phyloP scores from a whole-genome alignment of 129 eudicot species.

The carrot (Daucus carota) region DNA sequence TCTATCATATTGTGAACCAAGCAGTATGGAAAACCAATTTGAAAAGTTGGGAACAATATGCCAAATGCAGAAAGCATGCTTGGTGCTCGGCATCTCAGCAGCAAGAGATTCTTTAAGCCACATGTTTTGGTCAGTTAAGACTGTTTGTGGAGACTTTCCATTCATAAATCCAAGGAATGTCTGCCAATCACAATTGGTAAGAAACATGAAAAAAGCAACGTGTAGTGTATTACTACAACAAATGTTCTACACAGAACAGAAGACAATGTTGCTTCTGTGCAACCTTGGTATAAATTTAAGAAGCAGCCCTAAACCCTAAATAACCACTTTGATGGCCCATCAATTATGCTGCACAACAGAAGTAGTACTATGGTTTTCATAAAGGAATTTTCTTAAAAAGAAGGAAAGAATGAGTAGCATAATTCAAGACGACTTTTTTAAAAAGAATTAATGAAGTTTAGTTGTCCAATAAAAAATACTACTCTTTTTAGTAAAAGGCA shows the following conservation, averaged over 20 bases:
- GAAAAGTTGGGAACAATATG: constrained; percentile 65
- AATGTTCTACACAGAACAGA: neutral
- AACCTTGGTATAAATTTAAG: neutral
- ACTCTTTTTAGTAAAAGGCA: neutral
- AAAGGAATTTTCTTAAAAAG: neutral
- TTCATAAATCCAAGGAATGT: constrained; percentile 66
- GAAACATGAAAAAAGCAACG: neutral
- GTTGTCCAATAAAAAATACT: neutral
- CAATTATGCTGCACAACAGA: too few relatives aligned
- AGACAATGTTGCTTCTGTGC: neutral
- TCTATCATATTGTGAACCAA: constrained; percentile 61
- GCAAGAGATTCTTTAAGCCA: constrained; percentile 89
- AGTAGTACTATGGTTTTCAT: neutral
- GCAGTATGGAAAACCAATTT: constrained; percentile 68
- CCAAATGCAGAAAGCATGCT: constrained; percentile 88
- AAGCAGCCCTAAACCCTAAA: neutral
- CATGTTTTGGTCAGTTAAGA: constrained; percentile 81
- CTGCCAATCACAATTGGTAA: constrained; percentile 29
- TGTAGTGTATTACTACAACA: neutral
- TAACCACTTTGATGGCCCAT: neutral
- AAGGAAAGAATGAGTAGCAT: neutral
- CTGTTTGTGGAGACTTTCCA: constrained; percentile 71
- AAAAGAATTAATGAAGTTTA: neutral
- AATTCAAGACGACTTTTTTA: neutral
- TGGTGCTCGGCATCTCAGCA: constrained; percentile 59